Conservation (phyloP, 495 filamentous ascomycete genomes). For the Hypoxylon fuscum region DNA sequence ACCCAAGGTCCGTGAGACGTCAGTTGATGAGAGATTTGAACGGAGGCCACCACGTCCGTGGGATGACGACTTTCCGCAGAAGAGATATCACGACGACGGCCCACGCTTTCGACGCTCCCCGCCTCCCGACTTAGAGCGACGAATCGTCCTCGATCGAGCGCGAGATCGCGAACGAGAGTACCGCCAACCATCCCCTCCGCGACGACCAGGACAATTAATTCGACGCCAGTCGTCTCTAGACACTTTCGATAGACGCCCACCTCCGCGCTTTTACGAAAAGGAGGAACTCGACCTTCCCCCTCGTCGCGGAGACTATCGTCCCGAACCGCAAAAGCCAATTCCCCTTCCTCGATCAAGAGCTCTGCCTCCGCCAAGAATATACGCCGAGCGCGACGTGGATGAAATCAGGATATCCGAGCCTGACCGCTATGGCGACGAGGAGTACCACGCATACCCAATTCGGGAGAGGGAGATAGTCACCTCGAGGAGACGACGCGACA, state of each 20-base stretch:
- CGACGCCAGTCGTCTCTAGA: constrained; percentile 59
- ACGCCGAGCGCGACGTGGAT: constrained; percentile 61
- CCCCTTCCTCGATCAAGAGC: constrained; percentile 60
- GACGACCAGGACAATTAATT: constrained; percentile 44
- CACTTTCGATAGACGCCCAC: constrained; percentile 60
- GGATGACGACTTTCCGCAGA: constrained; percentile 50
- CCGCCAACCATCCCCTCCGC: constrained; percentile 46
- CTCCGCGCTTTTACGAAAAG: constrained; percentile 56
- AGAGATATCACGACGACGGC: constrained; percentile 52
- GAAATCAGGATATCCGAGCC: constrained; percentile 76
- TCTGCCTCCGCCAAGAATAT: constrained; percentile 58
- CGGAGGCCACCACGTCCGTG: constrained; percentile 45
- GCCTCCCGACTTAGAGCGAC: constrained; percentile 45
- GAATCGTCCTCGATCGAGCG: constrained; percentile 48
- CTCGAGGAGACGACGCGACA: constrained; percentile 46
- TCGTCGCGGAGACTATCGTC: constrained; percentile 51
- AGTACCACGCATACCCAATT: constrained; percentile 66
- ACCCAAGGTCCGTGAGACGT: constrained; percentile 39
- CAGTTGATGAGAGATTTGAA: constrained; percentile 46
- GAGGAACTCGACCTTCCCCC: constrained; percentile 55
- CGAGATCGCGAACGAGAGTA: constrained; percentile 43
- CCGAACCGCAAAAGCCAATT: constrained; percentile 61
- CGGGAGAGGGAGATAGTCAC: constrained; percentile 59
- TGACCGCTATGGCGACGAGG: constrained; percentile 72
- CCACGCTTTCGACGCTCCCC: constrained; percentile 44